Conservation (phyloP, 306 rosid species). For the Sicyos edulis region DNA sequence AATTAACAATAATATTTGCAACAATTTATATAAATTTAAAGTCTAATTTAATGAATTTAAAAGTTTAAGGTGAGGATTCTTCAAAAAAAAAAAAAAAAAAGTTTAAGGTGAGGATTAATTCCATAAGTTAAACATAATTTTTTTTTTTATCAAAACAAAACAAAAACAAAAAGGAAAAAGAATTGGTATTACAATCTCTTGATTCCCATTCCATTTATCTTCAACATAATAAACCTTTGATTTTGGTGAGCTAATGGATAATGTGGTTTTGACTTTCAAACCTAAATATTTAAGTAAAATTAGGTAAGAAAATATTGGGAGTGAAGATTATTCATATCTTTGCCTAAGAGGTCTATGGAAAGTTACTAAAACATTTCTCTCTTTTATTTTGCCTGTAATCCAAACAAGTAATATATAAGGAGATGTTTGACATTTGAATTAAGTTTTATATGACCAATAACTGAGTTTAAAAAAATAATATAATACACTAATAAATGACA, state of each 20-base stretch:
- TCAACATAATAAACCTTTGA: not conserved
- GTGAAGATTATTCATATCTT: not conserved
- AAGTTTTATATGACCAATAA: not conserved
- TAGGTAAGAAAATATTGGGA: not conserved
- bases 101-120: no score
- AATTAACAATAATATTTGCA: no score
- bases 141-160: no score
- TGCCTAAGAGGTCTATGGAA: not conserved
- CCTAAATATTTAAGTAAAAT: not conserved
- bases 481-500: no score
- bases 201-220: not conserved
- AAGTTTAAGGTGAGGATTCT: no score
- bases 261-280: slow-evolving; percentile 11
- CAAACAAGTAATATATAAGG: not conserved
- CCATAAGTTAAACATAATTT: no score
- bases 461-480: no score
- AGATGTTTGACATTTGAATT: not conserved
- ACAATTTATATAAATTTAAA: no score
- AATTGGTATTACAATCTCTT: not conserved
- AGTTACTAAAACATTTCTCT: not conserved
- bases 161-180: no score
- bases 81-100: no score
- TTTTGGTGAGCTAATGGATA: slow-evolving; percentile 21
- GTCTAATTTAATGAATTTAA: no score
- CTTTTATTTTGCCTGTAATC: not conserved